Conservation (phyloP, 192 early-diverging fungal genomes). For the Coemansia sp. region DNA sequence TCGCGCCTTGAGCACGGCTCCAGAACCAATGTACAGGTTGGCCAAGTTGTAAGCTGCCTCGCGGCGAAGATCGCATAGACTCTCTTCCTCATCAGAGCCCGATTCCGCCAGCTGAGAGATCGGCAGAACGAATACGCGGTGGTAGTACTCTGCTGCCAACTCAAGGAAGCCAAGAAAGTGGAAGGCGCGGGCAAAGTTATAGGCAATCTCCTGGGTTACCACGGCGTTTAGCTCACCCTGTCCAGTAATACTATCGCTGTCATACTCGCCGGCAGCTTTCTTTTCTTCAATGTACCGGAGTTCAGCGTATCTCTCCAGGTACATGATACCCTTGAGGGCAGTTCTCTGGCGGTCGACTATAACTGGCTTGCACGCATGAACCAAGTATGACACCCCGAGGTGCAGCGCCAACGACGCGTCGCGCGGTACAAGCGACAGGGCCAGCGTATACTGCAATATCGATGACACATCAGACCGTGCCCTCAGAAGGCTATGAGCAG, state of each 20-base stretch:
- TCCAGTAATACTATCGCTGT: neutral
- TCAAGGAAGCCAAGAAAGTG: slow-evolving; percentile 84
- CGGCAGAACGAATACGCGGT: slow-evolving; percentile 66
- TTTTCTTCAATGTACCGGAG: slow-evolving; percentile 27
- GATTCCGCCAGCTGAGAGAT: slow-evolving; percentile 27
- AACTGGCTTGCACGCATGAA: neutral
- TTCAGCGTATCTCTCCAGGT: slow-evolving; percentile 46
- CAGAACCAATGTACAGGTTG: slow-evolving; percentile 74
- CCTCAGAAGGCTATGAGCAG: slow-evolving; percentile 34
- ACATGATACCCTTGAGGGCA: slow-evolving; percentile 33
- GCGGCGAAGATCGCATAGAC: slow-evolving; percentile 53
- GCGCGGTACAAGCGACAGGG: slow-evolving; percentile 27
- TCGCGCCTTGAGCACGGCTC: slow-evolving; percentile 69
- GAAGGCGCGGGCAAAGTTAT: slow-evolving; percentile 87
- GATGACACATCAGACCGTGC: slow-evolving; percentile 12
- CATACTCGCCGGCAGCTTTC: slow-evolving; percentile 13
- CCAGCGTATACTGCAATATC: slow-evolving; percentile 40
- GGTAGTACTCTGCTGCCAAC: slow-evolving; percentile 86
- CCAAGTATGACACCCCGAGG: slow-evolving; percentile 33
- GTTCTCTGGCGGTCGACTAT: slow-evolving; percentile 2
- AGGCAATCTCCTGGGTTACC: slow-evolving; percentile 60
- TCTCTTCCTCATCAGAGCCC: neutral
- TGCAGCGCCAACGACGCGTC: slow-evolving; percentile 39
- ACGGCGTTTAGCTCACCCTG: slow-evolving; percentile 11
- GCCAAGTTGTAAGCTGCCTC: slow-evolving; percentile 95